Evolutionary conservation across 495 filamentous ascomycete species (phyloP).

Genomic region (Xylaria scruposa): DNA sequence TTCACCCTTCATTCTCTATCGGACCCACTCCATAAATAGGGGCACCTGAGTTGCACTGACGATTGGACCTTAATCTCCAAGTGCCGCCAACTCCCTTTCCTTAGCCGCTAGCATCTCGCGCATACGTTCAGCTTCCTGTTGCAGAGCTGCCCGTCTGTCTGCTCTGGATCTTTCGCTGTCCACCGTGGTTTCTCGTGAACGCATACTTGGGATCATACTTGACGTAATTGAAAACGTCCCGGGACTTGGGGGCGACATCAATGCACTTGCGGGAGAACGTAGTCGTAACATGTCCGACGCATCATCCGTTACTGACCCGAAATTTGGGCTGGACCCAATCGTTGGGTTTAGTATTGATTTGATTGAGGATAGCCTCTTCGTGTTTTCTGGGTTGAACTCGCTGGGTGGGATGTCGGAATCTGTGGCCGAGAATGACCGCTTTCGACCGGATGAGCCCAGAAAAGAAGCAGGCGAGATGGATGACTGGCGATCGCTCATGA

Average conservation of each 20-base stretch:
- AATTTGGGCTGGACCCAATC: constrained; percentile 31
- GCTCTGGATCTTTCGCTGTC: constrained; percentile 62
- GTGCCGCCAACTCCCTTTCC: constrained; percentile 77
- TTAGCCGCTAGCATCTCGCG: constrained; percentile 75
- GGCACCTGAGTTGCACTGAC: background rate
- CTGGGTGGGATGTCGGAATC: constrained; percentile 50
- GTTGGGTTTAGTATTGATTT: constrained; percentile 80
- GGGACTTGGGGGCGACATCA: constrained; percentile 45
- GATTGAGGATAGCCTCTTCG: constrained; percentile 76
- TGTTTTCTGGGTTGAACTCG: constrained; percentile 40
- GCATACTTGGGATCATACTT: constrained; percentile 41
- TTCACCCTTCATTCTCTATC: background rate
- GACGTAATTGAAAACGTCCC: constrained; percentile 41
- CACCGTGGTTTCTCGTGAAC: constrained; percentile 48
- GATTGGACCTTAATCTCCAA: constrained; percentile 48
- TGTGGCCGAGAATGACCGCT: constrained; percentile 68
- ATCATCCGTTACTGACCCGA: constrained; percentile 28
- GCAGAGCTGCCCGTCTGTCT: constrained; percentile 69
- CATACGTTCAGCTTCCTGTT: constrained; percentile 79
- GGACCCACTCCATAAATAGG: background rate
- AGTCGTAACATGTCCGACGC: constrained; percentile 38
- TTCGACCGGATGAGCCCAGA: constrained; percentile 60
- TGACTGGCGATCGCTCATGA: constrained; percentile 53
- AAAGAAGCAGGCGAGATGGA: constrained; percentile 60
- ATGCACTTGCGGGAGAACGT: constrained; percentile 46